Conservation (phyloP, 176 grass and related monocot species). For the Eleusine coracana region DNA sequence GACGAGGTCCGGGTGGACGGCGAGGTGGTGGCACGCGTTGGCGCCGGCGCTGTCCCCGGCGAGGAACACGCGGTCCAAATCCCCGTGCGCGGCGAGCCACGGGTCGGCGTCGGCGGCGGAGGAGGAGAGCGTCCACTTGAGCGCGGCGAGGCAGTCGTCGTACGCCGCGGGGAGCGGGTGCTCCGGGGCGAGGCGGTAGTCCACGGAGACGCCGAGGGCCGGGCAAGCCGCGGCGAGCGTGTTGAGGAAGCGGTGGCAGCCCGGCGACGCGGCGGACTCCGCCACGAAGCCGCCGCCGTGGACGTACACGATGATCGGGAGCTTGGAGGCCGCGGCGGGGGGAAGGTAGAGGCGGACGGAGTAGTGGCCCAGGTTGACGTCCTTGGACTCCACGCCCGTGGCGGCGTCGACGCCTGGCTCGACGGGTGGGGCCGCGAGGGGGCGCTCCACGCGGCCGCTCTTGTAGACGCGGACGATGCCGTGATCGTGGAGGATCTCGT, state of each 20-base stretch:
- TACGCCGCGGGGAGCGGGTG: constrained; percentile 36
- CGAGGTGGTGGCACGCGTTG: constrained; percentile 43
- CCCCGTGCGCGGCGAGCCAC: constrained; percentile 40
- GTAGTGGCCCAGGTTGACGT: constrained; percentile 8
- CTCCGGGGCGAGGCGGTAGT: constrained; percentile 28
- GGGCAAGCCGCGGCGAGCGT: constrained; percentile 30
- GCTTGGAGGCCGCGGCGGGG: neutral
- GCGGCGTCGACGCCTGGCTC: neutral
- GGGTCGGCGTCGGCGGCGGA: constrained; percentile 15
- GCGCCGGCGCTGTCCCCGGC: constrained; percentile 44
- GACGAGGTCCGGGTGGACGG: constrained; percentile 12
- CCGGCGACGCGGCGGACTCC: neutral
- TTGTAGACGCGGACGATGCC: constrained; percentile 25
- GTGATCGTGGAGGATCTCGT: constrained; percentile 24
- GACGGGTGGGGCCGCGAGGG: neutral
- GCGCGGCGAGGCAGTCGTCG: constrained; percentile 45
- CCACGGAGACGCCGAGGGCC: constrained; percentile 32
- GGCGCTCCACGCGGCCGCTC: constrained; percentile 38
- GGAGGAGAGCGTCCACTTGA: constrained; percentile 39
- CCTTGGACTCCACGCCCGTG: constrained; percentile 22
- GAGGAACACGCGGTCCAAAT: constrained; percentile 28
- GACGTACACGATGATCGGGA: constrained; percentile 41
- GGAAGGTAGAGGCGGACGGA: constrained; percentile 32
- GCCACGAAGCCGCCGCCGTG: constrained; percentile 40
- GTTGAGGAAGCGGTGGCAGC: constrained; percentile 47